Base-by-base conservation (phyloP, 2,329 filamentous ascomycete species). In the Cladosporium cucumerinum region DNA sequence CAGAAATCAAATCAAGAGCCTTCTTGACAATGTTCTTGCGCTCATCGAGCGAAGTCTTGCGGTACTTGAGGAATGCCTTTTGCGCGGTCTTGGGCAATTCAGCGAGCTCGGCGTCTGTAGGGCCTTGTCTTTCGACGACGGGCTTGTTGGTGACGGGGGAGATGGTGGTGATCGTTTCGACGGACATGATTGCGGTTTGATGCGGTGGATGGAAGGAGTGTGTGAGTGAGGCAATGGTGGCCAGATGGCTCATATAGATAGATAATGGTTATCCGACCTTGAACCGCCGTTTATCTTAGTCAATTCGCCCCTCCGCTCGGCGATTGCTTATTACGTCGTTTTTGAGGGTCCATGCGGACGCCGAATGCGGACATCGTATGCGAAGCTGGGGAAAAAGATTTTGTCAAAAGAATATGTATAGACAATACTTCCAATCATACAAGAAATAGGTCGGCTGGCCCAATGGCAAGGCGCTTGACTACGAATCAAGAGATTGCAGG, bases 81-180 rank as follows among this genome's bases (percentile, higher is more conserved):
- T 87, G 86, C 61, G 93, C 89, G 66, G 85, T 84, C 71, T 86
- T 82, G 61, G 93, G 89, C n/a, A 97, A 81, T 64, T 84, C 79
- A 59, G 88, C 82, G 58, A 97, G 82, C 68, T 96, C 91, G 30
- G 85, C 79, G 43, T 86, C 79, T 52, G 91, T 89, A 69, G 90
- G 83, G 71, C 91, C 92, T 77, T 88, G 87, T 70, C 93, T 88
- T 66, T 89, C 92, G 70, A 96, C 78, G 77, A 98, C 87, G 64
- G 90, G 84, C 81, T 93, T 87, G 79, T 95, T 94, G 70, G 93
- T 97, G 69, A 87, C 89, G 64, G 94, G 94, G 3, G 94, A 98
- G 78, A 97, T 93, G 69, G 94, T 97, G 34, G 82, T 87, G 72
- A 89, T 82, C 46, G 80, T 85, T 76, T 87, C 85, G 48, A 80